These are phyloP conservation scores for Mycosphaerella sp. DNA, from an alignment of 2,329 filamentous ascomycete genomes.

Conservation along the genomic window DNA sequence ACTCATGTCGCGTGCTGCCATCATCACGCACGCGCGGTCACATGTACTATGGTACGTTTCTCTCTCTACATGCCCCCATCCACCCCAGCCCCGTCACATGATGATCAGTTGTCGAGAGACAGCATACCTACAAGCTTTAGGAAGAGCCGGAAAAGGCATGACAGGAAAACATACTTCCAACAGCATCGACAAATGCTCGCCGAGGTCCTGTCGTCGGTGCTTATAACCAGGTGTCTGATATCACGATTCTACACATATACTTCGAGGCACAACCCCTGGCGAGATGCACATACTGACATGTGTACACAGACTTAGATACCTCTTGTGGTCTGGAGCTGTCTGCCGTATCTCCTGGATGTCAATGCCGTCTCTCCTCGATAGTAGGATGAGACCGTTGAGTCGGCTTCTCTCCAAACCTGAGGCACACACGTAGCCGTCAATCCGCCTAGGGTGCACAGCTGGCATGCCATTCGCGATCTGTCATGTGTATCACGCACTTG, in stretches of 20 bases:
- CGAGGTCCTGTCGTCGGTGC: constrained; percentile 40
- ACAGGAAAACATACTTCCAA: constrained; percentile 28
- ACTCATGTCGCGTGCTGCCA: neutral
- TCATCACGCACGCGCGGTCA: neutral
- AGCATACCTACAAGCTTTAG: constrained; percentile 37
- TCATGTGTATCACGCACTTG: no score
- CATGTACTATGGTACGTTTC: neutral
- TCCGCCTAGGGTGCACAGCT: no score
- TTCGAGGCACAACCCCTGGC: neutral
- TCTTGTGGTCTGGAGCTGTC: no score
- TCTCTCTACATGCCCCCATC: neutral
- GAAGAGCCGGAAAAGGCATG: constrained; percentile 51
- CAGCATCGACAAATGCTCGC: constrained; percentile 42
- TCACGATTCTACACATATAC: neutral
- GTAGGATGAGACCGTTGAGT: no score
- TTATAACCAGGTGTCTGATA: constrained; percentile 39
- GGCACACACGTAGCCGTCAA: no score
- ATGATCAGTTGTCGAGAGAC: constrained; percentile 29
- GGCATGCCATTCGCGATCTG: no score
- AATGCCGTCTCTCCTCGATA: no score
- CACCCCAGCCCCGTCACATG: constrained; percentile 25
- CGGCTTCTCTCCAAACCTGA: no score
- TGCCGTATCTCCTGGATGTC: no score
- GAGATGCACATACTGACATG: neutral
- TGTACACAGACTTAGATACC: neutral